A percentile compares a stretch with the other conserved stretches of the same genome.
phyloP scores from a whole-genome alignment of 768 basidiomycete genomes.

The Auriscalpium vulgare region DNA sequence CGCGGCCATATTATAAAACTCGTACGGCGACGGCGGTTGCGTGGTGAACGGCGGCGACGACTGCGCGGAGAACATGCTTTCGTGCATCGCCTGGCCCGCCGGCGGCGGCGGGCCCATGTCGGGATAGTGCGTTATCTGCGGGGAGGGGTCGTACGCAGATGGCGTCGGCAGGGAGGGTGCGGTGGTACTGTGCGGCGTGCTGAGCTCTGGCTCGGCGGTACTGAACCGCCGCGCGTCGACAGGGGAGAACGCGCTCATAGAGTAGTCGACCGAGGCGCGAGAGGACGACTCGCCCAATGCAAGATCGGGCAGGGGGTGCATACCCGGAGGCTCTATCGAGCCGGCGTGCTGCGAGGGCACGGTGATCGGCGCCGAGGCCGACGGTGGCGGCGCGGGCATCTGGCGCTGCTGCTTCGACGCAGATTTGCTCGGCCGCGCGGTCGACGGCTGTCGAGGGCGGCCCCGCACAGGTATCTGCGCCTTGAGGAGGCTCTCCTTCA shows the following conservation, averaged over 20 bases:
- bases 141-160: background rate
- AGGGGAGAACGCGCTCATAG: background rate
- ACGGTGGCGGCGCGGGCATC: background rate
- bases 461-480: conserved; percentile 1
- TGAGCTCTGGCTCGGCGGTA: background rate
- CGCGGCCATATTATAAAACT: conserved; percentile 2
- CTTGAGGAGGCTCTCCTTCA: background rate
- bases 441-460: background rate
- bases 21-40: background rate
- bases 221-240: background rate
- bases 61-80: background rate
- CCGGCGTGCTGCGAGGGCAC: background rate
- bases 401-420: no score
- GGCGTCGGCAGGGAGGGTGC: background rate
- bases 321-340: background rate
- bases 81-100: background rate
- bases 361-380: background rate
- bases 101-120: background rate
- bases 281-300: background rate
- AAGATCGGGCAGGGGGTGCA: background rate
- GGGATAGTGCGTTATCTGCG: background rate
- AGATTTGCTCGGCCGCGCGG: background rate
- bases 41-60: conserved; percentile 8
- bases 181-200: background rate
- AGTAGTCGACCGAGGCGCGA: background rate